phyloP scores from a whole-genome alignment of 2,329 filamentous ascomycete species.

The Pyrenophora tritici-repentis region DNA sequence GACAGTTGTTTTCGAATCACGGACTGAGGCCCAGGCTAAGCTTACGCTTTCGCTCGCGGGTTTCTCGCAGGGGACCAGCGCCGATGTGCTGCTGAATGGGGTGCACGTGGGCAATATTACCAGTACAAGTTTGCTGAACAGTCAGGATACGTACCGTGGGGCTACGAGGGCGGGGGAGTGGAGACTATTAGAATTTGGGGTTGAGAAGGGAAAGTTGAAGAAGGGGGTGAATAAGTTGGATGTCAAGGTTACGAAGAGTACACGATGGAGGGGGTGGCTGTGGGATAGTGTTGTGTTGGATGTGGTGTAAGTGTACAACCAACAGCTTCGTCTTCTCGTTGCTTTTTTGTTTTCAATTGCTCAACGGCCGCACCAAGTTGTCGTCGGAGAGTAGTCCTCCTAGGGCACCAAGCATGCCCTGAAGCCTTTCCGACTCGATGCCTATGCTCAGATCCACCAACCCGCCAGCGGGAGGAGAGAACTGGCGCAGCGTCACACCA shows the following conservation, averaged over 20 bases:
- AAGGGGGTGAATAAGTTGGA: conserved; percentile 46
- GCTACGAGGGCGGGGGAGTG: conserved; percentile 56
- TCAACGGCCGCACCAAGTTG: background rate
- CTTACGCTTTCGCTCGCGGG: conserved; percentile 54
- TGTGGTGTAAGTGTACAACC: conserved; percentile 21
- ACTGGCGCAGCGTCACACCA: conserved; percentile 84
- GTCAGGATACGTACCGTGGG: conserved; percentile 56
- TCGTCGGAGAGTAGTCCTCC: too few species aligned
- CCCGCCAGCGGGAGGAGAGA: conserved; percentile 63
- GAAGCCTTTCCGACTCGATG: too few species aligned
- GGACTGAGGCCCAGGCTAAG: conserved; percentile 33
- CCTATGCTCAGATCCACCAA: conserved; percentile 38
- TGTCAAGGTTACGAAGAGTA: conserved; percentile 44
- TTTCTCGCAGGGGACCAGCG: conserved; percentile 51
- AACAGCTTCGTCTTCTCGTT: background rate
- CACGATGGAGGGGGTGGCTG: conserved; percentile 49
- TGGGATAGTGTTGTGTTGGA: conserved; percentile 52
- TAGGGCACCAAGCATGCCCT: too few species aligned
- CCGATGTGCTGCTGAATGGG: conserved; percentile 51
- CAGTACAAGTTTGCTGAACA: conserved; percentile 45
- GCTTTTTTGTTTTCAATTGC: too few species aligned
- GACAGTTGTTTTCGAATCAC: conserved; percentile 43
- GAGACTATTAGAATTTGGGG: conserved; percentile 51
- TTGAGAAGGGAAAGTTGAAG: conserved; percentile 37
- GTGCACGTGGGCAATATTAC: conserved; percentile 50